phyloP scores from a whole-genome alignment of 192 early-diverging fungal genomes.

The Backusella parvicylindrica region DNA sequence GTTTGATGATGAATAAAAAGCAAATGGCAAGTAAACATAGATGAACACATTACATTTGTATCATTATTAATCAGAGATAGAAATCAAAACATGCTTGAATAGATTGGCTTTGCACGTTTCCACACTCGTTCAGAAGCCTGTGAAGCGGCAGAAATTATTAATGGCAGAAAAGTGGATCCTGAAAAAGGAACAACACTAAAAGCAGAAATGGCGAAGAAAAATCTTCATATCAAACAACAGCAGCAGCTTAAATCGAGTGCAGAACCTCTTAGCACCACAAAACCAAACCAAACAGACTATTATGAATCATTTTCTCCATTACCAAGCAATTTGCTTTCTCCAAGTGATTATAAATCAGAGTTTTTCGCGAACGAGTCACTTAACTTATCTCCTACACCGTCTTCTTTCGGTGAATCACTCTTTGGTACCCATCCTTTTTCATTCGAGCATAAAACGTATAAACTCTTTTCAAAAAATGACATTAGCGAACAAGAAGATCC shows the following conservation, averaged over 20 bases:
- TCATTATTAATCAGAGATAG: not conserved
- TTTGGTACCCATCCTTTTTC: conserved; percentile 27
- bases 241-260: conserved; percentile 36
- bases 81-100: not conserved
- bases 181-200: conserved; percentile 85
- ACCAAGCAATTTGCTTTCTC: conserved; percentile 55
- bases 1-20: conserved; percentile 9
- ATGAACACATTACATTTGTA: not conserved
- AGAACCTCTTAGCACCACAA: not conserved
- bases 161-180: conserved; percentile 83
- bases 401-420: conserved; percentile 39
- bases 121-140: conserved; percentile 84
- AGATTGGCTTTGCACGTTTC: conserved; percentile 99
- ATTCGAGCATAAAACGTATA: conserved; percentile 22
- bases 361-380: not conserved
- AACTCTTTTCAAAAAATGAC: not conserved
- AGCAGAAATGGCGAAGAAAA: conserved; percentile 99
- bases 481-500: conserved; percentile 24
- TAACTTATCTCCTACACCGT: conserved; percentile 25
- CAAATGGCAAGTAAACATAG: conserved; percentile 24
- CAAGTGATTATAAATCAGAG: conserved; percentile 27
- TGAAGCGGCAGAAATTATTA: conserved; percentile 86
- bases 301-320: conserved; percentile 46
- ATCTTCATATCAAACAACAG: conserved; percentile 83
- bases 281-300: not conserved